Conservation (phyloP, 139 green algal species). For the Desmodesmus armatus region DNA sequence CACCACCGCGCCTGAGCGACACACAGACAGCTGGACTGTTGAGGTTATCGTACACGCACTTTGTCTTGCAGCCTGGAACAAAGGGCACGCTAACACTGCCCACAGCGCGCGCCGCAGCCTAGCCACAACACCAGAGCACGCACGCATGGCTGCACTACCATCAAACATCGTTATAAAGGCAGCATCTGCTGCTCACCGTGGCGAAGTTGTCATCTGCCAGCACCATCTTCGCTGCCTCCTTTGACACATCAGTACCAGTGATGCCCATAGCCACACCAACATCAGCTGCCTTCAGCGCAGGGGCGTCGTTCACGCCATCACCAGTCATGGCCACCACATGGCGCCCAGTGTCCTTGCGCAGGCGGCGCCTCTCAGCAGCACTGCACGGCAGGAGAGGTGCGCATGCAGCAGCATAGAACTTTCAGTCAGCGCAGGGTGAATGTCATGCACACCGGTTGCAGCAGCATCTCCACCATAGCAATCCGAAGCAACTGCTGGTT, state of each 20-base stretch:
- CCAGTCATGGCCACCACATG: slow-evolving; percentile 58
- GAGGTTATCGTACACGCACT: too few relatives aligned
- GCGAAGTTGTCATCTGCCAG: slow-evolving; percentile 96
- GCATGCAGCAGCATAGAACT: neutral
- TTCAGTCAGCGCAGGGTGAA: neutral
- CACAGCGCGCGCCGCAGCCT: too few relatives aligned
- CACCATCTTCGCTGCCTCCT: slow-evolving; percentile 95
- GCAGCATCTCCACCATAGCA: neutral
- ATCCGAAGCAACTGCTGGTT: neutral
- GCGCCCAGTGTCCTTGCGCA: neutral
- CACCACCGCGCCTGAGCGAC: too few relatives aligned
- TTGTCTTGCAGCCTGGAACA: too few relatives aligned
- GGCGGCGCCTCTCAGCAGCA: neutral
- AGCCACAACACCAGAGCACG: too few relatives aligned
- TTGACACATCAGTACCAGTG: slow-evolving; percentile 84
- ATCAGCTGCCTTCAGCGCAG: slow-evolving; percentile 88
- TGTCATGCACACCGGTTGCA: neutral
- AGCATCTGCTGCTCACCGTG: too few relatives aligned
- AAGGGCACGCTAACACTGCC: too few relatives aligned
- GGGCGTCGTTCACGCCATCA: slow-evolving; percentile 77
- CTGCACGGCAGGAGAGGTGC: neutral
- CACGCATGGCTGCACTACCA: too few relatives aligned
- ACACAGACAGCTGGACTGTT: too few relatives aligned
- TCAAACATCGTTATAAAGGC: too few relatives aligned
- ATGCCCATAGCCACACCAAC: slow-evolving; percentile 98